Conservation (phyloP, 768 basidiomycete species). For the Sutorius australiensis region DNA sequence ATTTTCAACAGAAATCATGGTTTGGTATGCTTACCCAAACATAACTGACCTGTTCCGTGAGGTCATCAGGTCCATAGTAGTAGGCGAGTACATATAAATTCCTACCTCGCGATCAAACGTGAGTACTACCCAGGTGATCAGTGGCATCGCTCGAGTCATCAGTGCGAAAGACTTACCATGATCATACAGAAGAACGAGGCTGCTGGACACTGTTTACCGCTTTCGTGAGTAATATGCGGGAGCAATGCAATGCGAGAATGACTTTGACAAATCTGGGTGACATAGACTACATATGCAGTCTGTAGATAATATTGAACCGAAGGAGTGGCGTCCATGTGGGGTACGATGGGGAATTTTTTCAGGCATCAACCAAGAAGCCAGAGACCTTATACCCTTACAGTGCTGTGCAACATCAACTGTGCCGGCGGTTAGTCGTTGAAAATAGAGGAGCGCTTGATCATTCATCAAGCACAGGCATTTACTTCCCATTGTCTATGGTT, state of each 20-base stretch:
- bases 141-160: not conserved
- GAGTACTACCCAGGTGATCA: conserved; percentile 8
- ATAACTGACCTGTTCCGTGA: conserved; percentile 11
- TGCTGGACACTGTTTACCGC: conserved; percentile 3
- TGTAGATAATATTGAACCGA: not conserved
- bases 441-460: too few species aligned
- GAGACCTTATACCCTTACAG: too few species aligned
- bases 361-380: not conserved
- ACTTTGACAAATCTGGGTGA: conserved; percentile 14
- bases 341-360: not conserved
- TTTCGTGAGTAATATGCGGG: not conserved
- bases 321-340: not conserved
- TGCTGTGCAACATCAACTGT: too few species aligned
- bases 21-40: conserved; percentile 17
- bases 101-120: conserved; percentile 17
- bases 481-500: too few species aligned
- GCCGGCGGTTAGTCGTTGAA: too few species aligned
- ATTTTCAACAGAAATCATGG: not conserved
- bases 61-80: not conserved
- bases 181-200: conserved; percentile 16
- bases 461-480: too few species aligned
- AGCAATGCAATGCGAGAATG: not conserved
- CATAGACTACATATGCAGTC: not conserved
- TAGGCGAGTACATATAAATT: not conserved
- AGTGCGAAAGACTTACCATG: conserved; percentile 9